Conservation (phyloP, 805 yeast species). For the Saccharomyces paradoxus region DNA sequence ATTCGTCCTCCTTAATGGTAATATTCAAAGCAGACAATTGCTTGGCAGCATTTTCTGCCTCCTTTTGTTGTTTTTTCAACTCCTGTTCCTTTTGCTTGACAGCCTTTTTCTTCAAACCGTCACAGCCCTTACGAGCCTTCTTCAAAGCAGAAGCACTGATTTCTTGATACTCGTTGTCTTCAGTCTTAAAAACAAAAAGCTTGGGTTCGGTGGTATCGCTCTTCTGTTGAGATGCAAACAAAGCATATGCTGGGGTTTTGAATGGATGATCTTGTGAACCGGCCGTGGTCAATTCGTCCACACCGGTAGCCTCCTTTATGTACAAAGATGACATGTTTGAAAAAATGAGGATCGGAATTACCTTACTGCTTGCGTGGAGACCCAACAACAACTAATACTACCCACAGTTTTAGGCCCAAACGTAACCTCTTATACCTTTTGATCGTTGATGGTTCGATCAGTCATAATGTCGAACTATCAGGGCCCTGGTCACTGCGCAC, state of each 20-base stretch:
- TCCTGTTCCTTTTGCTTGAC: conserved; percentile 48
- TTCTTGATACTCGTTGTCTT: conserved; percentile 48
- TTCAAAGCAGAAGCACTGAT: conserved; percentile 87
- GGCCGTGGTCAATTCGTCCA: conserved; percentile 45
- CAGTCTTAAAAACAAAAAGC: conserved; percentile 43
- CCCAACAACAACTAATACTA: not conserved
- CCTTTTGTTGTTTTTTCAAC: conserved; percentile 44
- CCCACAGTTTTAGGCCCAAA: not conserved
- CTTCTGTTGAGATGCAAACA: conserved; percentile 34
- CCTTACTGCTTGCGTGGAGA: not conserved
- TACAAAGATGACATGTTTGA: conserved; percentile 36
- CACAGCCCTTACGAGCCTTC: conserved; percentile 94
- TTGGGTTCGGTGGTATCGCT: conserved; percentile 36
- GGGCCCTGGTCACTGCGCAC: not conserved
- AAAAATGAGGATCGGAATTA: not conserved
- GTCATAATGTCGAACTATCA: not conserved
- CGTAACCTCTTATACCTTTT: not conserved
- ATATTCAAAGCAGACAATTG: conserved; percentile 75
- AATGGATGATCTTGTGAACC: conserved; percentile 70
- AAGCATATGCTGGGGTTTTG: conserved; percentile 78
- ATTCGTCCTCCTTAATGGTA: conserved; percentile 58
- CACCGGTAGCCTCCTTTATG: conserved; percentile 68
- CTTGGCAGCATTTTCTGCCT: conserved; percentile 64
- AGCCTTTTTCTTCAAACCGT: conserved; percentile 70
- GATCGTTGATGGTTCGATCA: not conserved